phyloP scores from a whole-genome alignment of 352 stramenopile species.

The Globisporangium viniferum region DNA sequence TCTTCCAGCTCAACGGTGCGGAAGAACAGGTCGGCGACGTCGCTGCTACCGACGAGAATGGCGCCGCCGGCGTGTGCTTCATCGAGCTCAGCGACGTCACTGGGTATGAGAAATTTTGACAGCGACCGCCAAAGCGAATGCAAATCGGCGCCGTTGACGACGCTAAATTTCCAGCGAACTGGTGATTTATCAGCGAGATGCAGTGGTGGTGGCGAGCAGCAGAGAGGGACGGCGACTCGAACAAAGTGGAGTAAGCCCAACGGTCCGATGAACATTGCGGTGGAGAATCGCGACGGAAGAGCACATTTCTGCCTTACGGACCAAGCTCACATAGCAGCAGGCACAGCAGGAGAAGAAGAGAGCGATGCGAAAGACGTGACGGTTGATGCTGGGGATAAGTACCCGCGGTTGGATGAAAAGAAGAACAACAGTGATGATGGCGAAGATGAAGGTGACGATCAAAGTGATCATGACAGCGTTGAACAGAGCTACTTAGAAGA shows the following conservation, averaged over 20 bases:
- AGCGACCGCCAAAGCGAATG: slow-evolving; percentile 22
- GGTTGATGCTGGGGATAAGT: not conserved
- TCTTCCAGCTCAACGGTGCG: slow-evolving; percentile 15
- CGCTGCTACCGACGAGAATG: slow-evolving; percentile 38
- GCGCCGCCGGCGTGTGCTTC: not conserved
- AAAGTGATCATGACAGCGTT: slow-evolving; percentile 18
- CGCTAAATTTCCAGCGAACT: slow-evolving; percentile 24
- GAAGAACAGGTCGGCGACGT: slow-evolving; percentile 44
- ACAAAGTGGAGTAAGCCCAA: slow-evolving; percentile 62
- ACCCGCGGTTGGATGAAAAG: not conserved
- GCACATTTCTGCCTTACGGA: slow-evolving; percentile 30
- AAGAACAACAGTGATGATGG: slow-evolving; percentile 4
- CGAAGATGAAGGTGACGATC: slow-evolving; percentile 15
- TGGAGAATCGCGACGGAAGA: slow-evolving; percentile 34
- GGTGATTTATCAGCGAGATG: slow-evolving; percentile 9
- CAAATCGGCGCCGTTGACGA: slow-evolving; percentile 43
- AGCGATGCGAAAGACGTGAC: slow-evolving; percentile 1
- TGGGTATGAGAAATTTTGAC: slow-evolving; percentile 7
- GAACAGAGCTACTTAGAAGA: slow-evolving; percentile 78
- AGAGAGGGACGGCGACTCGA: slow-evolving; percentile 11
- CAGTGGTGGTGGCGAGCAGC: slow-evolving; percentile 9
- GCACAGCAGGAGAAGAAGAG: slow-evolving; percentile 11
- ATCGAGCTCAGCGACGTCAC: not conserved
- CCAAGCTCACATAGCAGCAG: not conserved
- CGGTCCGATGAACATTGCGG: slow-evolving; percentile 35